A percentile compares a stretch with the other conserved stretches of the same genome.
Evolutionary conservation across 257 asterid genomes (phyloP).

Genomic region (Mitragyna speciosa): DNA sequence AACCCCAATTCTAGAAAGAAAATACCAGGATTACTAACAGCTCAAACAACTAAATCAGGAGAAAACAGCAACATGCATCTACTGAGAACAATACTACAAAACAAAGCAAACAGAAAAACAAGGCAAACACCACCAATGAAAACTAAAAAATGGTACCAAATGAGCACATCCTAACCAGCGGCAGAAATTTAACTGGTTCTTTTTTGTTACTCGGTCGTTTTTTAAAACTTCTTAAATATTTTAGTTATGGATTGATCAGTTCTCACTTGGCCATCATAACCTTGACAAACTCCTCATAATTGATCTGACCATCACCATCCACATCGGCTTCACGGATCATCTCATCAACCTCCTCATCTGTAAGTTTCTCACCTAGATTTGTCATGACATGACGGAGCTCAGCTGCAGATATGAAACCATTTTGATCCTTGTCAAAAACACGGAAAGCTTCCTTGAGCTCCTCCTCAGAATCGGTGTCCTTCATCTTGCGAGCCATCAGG

Average conservation of each 20-base stretch:
- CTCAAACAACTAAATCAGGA: constrained; percentile 23
- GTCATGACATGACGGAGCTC: constrained; percentile 92
- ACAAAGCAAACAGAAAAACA: constrained; percentile 28
- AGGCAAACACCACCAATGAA: constrained; percentile 25
- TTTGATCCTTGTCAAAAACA: constrained; percentile 83
- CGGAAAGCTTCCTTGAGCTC: constrained; percentile 91
- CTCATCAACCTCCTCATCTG: constrained; percentile 89
- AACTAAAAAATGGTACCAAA: constrained; percentile 26
- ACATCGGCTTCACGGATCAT: constrained; percentile 92
- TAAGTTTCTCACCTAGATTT: constrained; percentile 85
- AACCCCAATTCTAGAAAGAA: constrained; percentile 16
- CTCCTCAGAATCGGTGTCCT: constrained; percentile 89
- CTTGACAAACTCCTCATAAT: constrained; percentile 87
- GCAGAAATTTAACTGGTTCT: constrained; percentile 33
- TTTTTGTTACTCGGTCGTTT: constrained; percentile 18
- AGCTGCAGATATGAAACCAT: constrained; percentile 86
- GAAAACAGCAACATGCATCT: constrained; percentile 34
- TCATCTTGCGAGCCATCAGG: constrained; percentile 87
- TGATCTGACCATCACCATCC: constrained; percentile 91
- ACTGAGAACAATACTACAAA: constrained; percentile 31
- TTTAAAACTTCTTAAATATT: constrained; percentile 19
- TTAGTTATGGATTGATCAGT: constrained; percentile 28
- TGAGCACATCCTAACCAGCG: constrained; percentile 25
- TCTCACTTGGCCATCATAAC: constrained; percentile 89
- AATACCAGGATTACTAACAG: constrained; percentile 23